These are phyloP conservation scores for Lantana camara DNA, from an alignment of 257 asterid genomes.

Conservation along the genomic window DNA sequence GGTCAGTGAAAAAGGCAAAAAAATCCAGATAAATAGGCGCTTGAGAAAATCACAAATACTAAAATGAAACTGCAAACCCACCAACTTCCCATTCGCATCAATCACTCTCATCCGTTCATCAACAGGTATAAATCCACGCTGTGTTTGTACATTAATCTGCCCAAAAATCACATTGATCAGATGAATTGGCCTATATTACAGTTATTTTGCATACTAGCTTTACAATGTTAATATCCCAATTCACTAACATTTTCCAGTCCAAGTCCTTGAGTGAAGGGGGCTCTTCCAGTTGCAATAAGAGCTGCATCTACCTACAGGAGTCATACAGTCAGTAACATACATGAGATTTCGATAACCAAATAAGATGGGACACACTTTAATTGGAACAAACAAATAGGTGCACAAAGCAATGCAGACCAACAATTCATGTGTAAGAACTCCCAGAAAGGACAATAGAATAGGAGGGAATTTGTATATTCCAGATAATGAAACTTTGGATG, in stretches of 20 bases:
- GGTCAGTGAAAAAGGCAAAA: conserved; percentile 31
- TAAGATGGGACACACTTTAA: conserved; percentile 14
- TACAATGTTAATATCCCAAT: conserved; percentile 20
- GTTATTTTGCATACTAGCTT: conserved; percentile 15
- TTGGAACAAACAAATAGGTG: conserved; percentile 19
- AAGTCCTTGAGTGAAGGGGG: conserved; percentile 95
- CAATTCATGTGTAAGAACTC: conserved; percentile 20
- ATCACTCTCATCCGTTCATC: conserved; percentile 95
- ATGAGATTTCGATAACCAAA: conserved; percentile 17
- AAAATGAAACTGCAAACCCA: conserved; percentile 37
- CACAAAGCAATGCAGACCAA: conserved; percentile 18
- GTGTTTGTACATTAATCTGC: conserved; percentile 86
- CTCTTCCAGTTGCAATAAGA: conserved; percentile 97
- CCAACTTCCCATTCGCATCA: conserved; percentile 86
- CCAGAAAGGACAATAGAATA: conserved; percentile 12
- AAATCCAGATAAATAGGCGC: conserved; percentile 24
- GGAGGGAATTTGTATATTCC: not conserved
- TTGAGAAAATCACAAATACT: conserved; percentile 17
- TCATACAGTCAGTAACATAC: conserved; percentile 30
- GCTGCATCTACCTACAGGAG: conserved; percentile 91
- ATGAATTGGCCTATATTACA: conserved; percentile 19
- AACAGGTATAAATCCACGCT: conserved; percentile 92
- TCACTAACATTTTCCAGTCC: conserved; percentile 91
- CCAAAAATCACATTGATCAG: conserved; percentile 27
- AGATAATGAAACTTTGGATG: conserved; percentile 8